These are phyloP conservation scores for Crepidotus variabilis DNA, from an alignment of 768 basidiomycete genomes.

Conservation along the genomic window DNA sequence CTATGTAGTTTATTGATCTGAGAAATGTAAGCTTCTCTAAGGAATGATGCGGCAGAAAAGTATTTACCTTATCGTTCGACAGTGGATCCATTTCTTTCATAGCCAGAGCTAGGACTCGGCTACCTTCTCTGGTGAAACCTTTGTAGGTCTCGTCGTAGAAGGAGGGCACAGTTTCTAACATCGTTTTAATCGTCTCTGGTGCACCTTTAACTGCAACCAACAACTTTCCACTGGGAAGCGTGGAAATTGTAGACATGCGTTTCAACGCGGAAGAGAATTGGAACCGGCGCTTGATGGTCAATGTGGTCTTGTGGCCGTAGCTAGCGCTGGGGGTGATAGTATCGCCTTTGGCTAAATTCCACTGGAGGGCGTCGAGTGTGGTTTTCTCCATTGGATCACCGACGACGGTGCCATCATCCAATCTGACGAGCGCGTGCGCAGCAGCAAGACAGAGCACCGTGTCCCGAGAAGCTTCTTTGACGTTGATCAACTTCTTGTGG, in stretches of 20 bases:
- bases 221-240: conserved; percentile 56
- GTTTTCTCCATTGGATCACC: conserved; percentile 99
- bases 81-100: conserved; percentile 78
- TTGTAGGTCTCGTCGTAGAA: conserved; percentile 95
- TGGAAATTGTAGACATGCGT: conserved; percentile 90
- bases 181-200: conserved; percentile 91
- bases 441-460: conserved; percentile 89
- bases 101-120: conserved; percentile 89
- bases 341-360: conserved; percentile 79
- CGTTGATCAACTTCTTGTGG: conserved; percentile 65
- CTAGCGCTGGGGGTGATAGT: conserved; percentile 56
- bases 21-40: not conserved
- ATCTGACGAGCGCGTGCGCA: conserved; percentile 89
- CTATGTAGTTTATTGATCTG: conserved; percentile 89
- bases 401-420: conserved; percentile 92
- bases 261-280: conserved; percentile 98
- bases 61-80: conserved; percentile 65
- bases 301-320: conserved; percentile 52
- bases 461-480: conserved; percentile 70
- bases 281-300: conserved; percentile 86
- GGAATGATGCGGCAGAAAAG: not conserved
- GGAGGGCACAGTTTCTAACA: conserved; percentile 71
- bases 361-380: conserved; percentile 86
- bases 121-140: conserved; percentile 89
- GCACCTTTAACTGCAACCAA: conserved; percentile 90